Evolutionary conservation across 208 protist species (phyloP).

Genomic region (Lotmaria passim): DNA sequence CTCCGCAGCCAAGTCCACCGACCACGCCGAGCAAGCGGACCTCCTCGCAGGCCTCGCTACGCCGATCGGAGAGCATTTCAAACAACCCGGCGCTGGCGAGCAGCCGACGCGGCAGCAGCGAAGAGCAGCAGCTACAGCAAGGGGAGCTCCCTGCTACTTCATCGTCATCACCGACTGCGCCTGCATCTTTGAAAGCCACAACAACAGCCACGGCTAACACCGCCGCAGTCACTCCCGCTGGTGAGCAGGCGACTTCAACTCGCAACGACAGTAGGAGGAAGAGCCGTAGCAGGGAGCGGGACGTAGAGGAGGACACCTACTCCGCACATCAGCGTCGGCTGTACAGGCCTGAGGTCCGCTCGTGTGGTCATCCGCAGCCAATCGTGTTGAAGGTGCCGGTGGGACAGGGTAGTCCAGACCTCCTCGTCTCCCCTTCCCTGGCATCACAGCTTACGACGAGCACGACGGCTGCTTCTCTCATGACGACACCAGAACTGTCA

Average conservation of each 20-base stretch:
- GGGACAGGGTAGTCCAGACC: background rate
- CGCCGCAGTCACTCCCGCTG: background rate
- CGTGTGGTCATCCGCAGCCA: slow-evolving; percentile 24
- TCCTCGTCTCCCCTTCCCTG: background rate
- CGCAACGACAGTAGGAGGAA: background rate
- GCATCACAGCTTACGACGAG: background rate
- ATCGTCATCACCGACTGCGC: no score
- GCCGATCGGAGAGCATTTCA: slow-evolving; percentile 6
- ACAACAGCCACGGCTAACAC: background rate
- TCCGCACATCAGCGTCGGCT: slow-evolving; percentile 10
- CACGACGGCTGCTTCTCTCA: no score
- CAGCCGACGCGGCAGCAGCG: slow-evolving; percentile 1
- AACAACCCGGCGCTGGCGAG: background rate
- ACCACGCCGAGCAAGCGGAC: background rate
- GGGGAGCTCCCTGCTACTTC: background rate
- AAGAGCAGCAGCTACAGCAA: background rate
- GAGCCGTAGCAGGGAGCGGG: background rate
- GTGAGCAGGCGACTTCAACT: background rate
- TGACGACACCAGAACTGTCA: no score
- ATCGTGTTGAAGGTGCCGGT: slow-evolving; percentile 15
- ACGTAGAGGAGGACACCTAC: background rate
- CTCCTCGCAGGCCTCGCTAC: slow-evolving; percentile 7
- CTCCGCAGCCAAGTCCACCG: slow-evolving; percentile 9
- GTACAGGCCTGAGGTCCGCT: slow-evolving; percentile 27
- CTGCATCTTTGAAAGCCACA: no score